Evolutionary conservation across 2,329 filamentous ascomycete species (phyloP).

Genomic region (Epichloe hybrida): DNA sequence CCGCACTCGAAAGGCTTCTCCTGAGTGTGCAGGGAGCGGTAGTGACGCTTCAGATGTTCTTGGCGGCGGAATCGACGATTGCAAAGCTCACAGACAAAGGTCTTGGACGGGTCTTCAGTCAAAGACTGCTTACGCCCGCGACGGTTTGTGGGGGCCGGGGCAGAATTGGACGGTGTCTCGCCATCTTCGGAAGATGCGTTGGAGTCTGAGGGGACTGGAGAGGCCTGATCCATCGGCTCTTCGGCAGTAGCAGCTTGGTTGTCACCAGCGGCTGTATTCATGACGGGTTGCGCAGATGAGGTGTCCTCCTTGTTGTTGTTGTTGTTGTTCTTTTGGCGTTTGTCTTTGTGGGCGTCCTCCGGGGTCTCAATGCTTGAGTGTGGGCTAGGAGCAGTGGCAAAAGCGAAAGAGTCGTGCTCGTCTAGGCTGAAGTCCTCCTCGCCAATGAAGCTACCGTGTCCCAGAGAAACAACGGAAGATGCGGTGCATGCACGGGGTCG

Average conservation of each 20-base stretch:
- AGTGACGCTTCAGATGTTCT: slow-evolving; percentile 97
- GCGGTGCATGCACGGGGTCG: slow-evolving; percentile 55
- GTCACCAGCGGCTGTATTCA: slow-evolving; percentile 26
- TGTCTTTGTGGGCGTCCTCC: slow-evolving; percentile 37
- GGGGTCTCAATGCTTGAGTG: slow-evolving; percentile 22
- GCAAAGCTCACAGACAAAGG: slow-evolving; percentile 92
- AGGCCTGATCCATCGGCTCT: slow-evolving; percentile 20
- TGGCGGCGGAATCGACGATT: slow-evolving; percentile 94
- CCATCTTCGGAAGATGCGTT: slow-evolving; percentile 25
- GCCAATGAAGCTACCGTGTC: slow-evolving; percentile 65
- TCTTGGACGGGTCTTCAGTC: slow-evolving; percentile 96
- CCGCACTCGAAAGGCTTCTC: slow-evolving; percentile 98
- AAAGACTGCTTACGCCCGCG: slow-evolving; percentile 96
- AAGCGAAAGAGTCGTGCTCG: slow-evolving; percentile 48
- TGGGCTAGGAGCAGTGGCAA: slow-evolving; percentile 50
- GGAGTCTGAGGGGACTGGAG: slow-evolving; percentile 25
- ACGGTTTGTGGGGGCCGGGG: slow-evolving; percentile 58
- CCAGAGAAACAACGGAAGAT: slow-evolving; percentile 53
- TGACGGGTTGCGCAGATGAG: slow-evolving; percentile 23
- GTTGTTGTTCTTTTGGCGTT: slow-evolving; percentile 40
- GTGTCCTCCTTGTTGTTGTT: slow-evolving; percentile 33
- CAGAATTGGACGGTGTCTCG: slow-evolving; percentile 28
- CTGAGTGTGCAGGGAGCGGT: slow-evolving; percentile 93
- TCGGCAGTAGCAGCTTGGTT: slow-evolving; percentile 23
- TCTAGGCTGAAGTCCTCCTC: slow-evolving; percentile 67